Percentiles rank a stretch among this genome's conserved stretches.
phyloP scores from a whole-genome alignment of 2,329 filamentous ascomycete species.

The Colletotrichum liaoningense region DNA sequence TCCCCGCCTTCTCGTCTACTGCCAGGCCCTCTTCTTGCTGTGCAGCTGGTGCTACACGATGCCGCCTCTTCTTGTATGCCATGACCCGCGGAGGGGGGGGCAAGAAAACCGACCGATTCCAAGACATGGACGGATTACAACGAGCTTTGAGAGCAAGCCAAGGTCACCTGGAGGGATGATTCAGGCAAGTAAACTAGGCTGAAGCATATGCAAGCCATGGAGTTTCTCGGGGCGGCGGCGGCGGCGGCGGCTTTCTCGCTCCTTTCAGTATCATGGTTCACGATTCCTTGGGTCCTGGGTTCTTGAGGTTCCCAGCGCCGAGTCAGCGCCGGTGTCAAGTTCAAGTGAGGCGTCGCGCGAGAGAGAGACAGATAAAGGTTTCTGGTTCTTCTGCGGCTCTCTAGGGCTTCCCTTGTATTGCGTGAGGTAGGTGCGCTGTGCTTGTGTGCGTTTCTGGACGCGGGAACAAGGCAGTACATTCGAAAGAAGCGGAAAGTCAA shows the following conservation, averaged over 20 bases:
- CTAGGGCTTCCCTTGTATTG: neutral
- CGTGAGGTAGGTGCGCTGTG: neutral
- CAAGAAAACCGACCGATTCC: constrained; percentile 17
- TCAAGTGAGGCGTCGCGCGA: neutral
- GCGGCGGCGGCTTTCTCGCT: neutral
- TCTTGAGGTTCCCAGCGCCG: neutral
- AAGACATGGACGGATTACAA: neutral
- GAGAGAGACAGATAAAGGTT: neutral
- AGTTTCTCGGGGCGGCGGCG: too few relatives aligned
- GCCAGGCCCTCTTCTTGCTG: neutral
- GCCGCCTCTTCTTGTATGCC: neutral
- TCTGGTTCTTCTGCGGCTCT: constrained; percentile 8
- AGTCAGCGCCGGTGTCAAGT: constrained; percentile 10
- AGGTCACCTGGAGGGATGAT: neutral
- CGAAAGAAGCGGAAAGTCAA: neutral
- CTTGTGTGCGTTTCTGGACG: neutral
- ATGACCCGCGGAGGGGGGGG: neutral
- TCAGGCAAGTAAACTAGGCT: neutral
- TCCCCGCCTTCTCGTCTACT: neutral
- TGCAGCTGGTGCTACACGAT: constrained; percentile 1
- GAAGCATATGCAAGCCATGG: neutral
- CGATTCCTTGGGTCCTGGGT: neutral
- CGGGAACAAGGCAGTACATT: neutral
- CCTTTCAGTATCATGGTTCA: neutral
- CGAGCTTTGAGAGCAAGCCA: neutral